These are phyloP conservation scores for Penicillium sp. DNA, from an alignment of 2,329 filamentous ascomycete species.

Conservation along the genomic window DNA sequence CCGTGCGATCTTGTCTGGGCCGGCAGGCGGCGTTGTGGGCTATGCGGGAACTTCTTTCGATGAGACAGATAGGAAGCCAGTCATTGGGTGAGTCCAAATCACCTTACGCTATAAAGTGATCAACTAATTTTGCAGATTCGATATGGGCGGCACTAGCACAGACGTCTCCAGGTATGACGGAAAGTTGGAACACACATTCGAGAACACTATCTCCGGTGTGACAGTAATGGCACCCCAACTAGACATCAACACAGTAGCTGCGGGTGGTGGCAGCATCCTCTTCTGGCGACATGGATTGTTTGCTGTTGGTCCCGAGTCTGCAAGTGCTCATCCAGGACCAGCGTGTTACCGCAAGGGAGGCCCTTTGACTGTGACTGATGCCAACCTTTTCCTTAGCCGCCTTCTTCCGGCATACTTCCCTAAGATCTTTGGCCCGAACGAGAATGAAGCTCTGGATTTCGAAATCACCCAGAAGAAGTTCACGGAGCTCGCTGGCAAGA, in stretches of 20 bases:
- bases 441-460: slow-evolving; percentile 76
- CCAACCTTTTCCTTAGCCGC: slow-evolving; percentile 82
- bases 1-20: slow-evolving; percentile 79
- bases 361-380: slow-evolving; percentile 86
- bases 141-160: slow-evolving; percentile 92
- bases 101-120: background rate
- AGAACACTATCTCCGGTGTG: slow-evolving; percentile 90
- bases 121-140: slow-evolving; percentile 52
- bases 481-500: slow-evolving; percentile 71
- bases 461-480: slow-evolving; percentile 60
- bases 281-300: slow-evolving; percentile 90
- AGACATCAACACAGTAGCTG: slow-evolving; percentile 93
- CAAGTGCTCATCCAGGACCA: slow-evolving; percentile 84
- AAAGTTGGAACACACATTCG: slow-evolving; percentile 88
- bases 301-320: slow-evolving; percentile 87
- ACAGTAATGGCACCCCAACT: slow-evolving; percentile 89
- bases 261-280: slow-evolving; percentile 66
- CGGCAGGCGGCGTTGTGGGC: slow-evolving; percentile 87
- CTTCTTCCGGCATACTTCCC: slow-evolving; percentile 91
- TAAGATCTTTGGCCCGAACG: slow-evolving; percentile 88
- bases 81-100: slow-evolving; percentile 51
- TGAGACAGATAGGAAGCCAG: slow-evolving; percentile 68
- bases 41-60: slow-evolving; percentile 88
- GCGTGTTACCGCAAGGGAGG: slow-evolving; percentile 92
- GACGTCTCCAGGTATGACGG: slow-evolving; percentile 85